phyloP scores from a whole-genome alignment of 1,139 yeast species.

The Geotrichum restrictum region DNA sequence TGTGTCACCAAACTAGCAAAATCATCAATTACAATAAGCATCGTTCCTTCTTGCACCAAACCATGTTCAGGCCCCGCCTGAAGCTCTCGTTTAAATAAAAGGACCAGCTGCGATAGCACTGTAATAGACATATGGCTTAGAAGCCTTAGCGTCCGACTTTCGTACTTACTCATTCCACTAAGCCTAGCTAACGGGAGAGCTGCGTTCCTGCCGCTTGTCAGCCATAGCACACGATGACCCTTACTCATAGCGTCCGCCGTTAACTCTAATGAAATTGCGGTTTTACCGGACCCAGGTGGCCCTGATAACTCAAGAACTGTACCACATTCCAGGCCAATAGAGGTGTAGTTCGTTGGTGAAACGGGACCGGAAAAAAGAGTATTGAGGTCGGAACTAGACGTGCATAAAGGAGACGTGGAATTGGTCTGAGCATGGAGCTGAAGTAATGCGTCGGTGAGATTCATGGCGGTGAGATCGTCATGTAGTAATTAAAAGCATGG shows the following conservation, averaged over 20 bases:
- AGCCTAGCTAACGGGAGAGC: conserved; percentile 12
- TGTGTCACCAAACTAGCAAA: conserved; percentile 4
- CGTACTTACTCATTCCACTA: background rate
- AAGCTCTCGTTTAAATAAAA: conserved; percentile 1
- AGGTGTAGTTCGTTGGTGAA: conserved; percentile 3
- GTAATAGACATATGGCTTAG: conserved; percentile 11
- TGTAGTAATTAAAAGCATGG: no score
- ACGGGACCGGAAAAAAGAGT: conserved; percentile 5
- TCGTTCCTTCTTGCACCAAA: conserved; percentile 9
- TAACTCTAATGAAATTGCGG: conserved; percentile 14
- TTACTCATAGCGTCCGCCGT: conserved; percentile 12
- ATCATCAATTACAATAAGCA: conserved; percentile 16
- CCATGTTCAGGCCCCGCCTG: background rate
- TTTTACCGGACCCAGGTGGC: conserved; percentile 17
- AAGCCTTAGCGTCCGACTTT: conserved; percentile 6
- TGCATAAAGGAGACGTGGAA: background rate
- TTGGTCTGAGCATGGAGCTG: conserved; percentile 15
- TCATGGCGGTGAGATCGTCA: conserved; percentile 4
- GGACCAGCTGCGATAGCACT: conserved; percentile 15
- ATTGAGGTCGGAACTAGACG: conserved; percentile 12
- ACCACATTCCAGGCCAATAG: conserved; percentile 10
- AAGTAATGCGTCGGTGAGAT: conserved; percentile 17
- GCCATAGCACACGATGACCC: conserved; percentile 16
- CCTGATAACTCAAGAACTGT: conserved; percentile 16
- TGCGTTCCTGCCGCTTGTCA: conserved; percentile 10